These are phyloP conservation scores for Backusella tuberculispora DNA, from an alignment of 192 early-diverging fungal genomes.

Conservation along the genomic window DNA sequence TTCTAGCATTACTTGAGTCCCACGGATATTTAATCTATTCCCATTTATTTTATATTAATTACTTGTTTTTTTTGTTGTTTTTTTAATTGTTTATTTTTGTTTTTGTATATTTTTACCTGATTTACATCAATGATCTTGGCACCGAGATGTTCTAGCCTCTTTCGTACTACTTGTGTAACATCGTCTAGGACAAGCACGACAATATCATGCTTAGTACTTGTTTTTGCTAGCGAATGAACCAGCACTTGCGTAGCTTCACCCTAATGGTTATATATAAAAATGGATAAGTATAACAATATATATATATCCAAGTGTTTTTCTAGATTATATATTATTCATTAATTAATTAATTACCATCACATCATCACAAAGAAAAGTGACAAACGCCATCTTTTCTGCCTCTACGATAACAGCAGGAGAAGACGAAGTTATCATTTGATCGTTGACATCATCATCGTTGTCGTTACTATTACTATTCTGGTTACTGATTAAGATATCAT, in stretches of 20 bases:
- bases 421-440: neutral
- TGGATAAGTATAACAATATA: neutral
- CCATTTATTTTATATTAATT: neutral
- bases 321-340: neutral
- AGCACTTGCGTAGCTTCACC: conserved; percentile 18
- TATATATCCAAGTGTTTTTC: neutral
- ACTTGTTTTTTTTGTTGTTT: neutral
- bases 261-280: neutral
- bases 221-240: conserved; percentile 15
- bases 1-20: neutral
- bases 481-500: neutral
- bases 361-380: conserved; percentile 30
- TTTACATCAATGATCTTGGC: conserved; percentile 27
- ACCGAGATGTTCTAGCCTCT: conserved; percentile 13
- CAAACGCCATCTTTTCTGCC: conserved; percentile 15
- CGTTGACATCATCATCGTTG: too few relatives aligned
- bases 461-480: neutral
- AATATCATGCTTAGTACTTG: conserved; percentile 23
- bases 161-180: conserved; percentile 1
- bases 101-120: conserved; percentile 22
- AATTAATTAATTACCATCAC: conserved; percentile 15
- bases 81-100: neutral
- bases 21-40: conserved; percentile 20
- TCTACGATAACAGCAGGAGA: neutral
- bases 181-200: conserved; percentile 20